Base-by-base conservation (phyloP, 495 filamentous ascomycete genomes). In the Hypomontagnella submonticulosa region DNA sequence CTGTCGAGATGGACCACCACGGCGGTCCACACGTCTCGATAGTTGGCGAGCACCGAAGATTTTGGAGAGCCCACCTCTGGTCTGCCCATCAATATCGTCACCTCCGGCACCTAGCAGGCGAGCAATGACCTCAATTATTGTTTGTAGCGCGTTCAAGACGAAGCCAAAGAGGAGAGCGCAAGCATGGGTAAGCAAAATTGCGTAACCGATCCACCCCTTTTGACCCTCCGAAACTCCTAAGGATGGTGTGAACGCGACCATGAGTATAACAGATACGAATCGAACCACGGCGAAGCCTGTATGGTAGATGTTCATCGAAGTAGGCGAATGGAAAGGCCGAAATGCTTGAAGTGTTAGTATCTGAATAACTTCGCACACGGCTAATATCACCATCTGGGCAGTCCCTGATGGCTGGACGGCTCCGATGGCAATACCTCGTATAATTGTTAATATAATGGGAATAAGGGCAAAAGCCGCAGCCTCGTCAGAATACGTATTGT, bases 231-330 rank as follows among this genome's bases (percentile, higher is more conserved):
- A 84, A 6, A 97, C 86, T 2, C 87, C 86, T 3, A 97, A 80
- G 10, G 90, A 89, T 2, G 93, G 92, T 10, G 93, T 83, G 75
- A 99, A 99, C 1, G 93, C 84, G 19, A 97, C 85, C 79, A 91
- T 94, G 16, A 99, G 80, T 30, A 98, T 81, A 36, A 95, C 86
- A 1, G 88, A 88, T 10, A 92, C 75, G 49, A 97, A 87, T 15
- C 95, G 87, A 12, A 96, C 78, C 10, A 86, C 78, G 1, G 92
- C 85, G 73, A 97, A 97, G 51, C 92, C 86, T 16, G 89, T 89
- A 65, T 99, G 94, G 69, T 96, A 97, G 4, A 90, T 83, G 71
- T 97, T 98, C 96, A 98, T 99, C n/a, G 93, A 97, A 0, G 96
- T 98, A 33, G 92, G 88, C 16, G 88, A 85, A 44, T 93, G 88